Base-by-base conservation (phyloP, 2,329 filamentous ascomycete species). In the Tolypocladium endophyticum region DNA sequence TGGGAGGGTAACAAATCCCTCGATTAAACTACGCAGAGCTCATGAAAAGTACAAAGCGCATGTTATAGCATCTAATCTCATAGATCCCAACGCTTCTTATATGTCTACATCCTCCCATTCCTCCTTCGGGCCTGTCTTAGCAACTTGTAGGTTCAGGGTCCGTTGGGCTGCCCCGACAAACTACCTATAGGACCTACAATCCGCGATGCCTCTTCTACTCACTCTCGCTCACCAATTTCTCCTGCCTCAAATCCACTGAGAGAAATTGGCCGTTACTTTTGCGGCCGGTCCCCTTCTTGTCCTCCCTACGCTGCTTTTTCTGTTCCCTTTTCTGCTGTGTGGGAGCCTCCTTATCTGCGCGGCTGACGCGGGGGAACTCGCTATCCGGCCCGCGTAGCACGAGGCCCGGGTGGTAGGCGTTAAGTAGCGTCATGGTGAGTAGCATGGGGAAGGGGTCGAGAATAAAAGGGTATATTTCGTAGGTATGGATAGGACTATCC, bases 371-470 rank as follows among this genome's bases (percentile, higher is more conserved):
- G 1, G 74, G 74, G 61, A 81, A 76, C 59, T 78, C 73, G 59
- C 74, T 71, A 23, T 74, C 71, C 4, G 72, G 71, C 0, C 80
- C 78, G 25, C 70, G 64, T 50, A 79, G 68, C 23, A 77, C 67
- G 1, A 68, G 68, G 0, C 78, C 79, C 0, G 79, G 79, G 66
- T 82, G 79, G 18, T 76, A 61, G 7, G 76, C 23, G 62, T 76
- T 76, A 54, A 78, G 66, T 4, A 74, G 59, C 1, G 71, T 47
- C 25, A 63, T 79, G 61, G 35, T 77, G 70, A 85, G 55, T 45
- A 80, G 71, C 79, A 87, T 86, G 1, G 83, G 82, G 1, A 80
- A 68, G 0, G 80, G 80, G 66, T 87, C 83, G 1, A 79, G 70
- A 0, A 64, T 58, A 76, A 77, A 81, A 30, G 78, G 75, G 66